These are phyloP conservation scores for Penicillium capsulatum DNA, from an alignment of 2,329 filamentous ascomycete genomes.

Conservation along the genomic window DNA sequence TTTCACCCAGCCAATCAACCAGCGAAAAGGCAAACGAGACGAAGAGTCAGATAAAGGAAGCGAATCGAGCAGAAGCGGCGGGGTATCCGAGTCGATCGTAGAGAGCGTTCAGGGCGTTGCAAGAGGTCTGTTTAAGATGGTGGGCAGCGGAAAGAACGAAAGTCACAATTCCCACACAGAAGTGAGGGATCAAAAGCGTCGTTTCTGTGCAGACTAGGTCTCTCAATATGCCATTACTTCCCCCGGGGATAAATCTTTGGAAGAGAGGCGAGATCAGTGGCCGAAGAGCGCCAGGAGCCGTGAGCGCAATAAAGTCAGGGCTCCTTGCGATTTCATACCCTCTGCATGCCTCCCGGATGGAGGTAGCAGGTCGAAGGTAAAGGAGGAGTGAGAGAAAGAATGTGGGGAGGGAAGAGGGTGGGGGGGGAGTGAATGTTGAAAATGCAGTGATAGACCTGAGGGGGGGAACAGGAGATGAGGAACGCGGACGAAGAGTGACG, in stretches of 20 bases:
- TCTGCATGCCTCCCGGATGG: constrained; percentile 34
- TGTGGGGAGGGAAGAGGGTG: constrained; percentile 13
- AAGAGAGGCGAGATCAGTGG: constrained; percentile 3
- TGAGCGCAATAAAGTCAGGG: constrained; percentile 41
- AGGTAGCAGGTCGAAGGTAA: not conserved
- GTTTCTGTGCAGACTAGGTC: not conserved
- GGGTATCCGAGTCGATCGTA: constrained; percentile 28
- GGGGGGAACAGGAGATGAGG: constrained; percentile 18
- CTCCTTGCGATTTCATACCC: constrained; percentile 39
- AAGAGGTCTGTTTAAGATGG: constrained; percentile 31
- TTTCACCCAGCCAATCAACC: constrained; percentile 11
- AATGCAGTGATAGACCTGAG: constrained; percentile 22
- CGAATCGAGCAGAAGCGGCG: not conserved
- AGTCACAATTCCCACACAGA: constrained; percentile 10
- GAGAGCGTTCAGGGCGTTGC: constrained; percentile 34
- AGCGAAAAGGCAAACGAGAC: not conserved
- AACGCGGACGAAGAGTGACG: constrained; percentile 20
- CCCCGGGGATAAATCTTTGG: constrained; percentile 16
- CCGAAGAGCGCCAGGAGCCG: constrained; percentile 37
- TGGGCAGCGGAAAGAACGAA: constrained; percentile 25
- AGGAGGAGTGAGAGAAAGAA: constrained; percentile 1
- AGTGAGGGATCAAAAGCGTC: constrained; percentile 12
- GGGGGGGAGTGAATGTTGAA: constrained; percentile 20
- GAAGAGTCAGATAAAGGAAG: constrained; percentile 4
- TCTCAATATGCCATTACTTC: constrained; percentile 29